phyloP scores from a whole-genome alignment of 352 stramenopile genomes.

The Pythium monospermum region DNA sequence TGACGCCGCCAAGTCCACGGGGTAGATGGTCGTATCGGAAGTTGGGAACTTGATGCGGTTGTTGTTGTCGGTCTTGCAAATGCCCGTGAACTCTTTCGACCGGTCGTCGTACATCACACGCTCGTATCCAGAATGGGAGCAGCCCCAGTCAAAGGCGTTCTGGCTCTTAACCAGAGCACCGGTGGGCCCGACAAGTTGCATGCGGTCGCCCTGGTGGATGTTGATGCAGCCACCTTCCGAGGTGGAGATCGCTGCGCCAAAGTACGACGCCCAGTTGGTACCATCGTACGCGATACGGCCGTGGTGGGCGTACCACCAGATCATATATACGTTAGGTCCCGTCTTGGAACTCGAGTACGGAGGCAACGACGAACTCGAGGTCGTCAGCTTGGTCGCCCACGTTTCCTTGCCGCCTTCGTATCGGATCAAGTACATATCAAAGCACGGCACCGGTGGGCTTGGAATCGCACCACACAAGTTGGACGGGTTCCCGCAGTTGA shows the following conservation, averaged over 20 bases:
- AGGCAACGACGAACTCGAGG: conserved; percentile 39
- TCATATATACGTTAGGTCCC: conserved; percentile 50
- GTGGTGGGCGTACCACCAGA: conserved; percentile 70
- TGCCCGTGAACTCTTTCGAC: conserved; percentile 36
- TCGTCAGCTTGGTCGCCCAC: conserved; percentile 55
- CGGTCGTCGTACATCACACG: conserved; percentile 50
- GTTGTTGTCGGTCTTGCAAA: conserved; percentile 68
- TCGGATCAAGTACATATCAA: conserved; percentile 57
- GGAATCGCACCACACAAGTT: conserved; percentile 45
- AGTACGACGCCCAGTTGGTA: conserved; percentile 62
- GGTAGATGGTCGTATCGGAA: conserved; percentile 49
- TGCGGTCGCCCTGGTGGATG: conserved; percentile 64
- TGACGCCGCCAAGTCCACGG: conserved; percentile 36
- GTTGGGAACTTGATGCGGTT: conserved; percentile 68
- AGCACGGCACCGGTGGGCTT: conserved; percentile 36
- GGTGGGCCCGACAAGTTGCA: conserved; percentile 49
- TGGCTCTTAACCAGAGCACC: conserved; percentile 31
- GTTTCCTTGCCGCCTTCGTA: conserved; percentile 44
- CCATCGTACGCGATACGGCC: conserved; percentile 52
- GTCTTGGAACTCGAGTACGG: conserved; percentile 47
- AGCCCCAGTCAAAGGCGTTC: conserved; percentile 53
- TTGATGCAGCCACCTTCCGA: conserved; percentile 57
- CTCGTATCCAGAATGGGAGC: conserved; percentile 58
- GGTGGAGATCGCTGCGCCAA: conserved; percentile 48
- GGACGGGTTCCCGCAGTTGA: conserved; percentile 51